Evolutionary conservation across 352 stramenopile genomes (phyloP), one percentile per base, ranked within the genome.

Genomic region (Globisporangium paddicum): DNA sequence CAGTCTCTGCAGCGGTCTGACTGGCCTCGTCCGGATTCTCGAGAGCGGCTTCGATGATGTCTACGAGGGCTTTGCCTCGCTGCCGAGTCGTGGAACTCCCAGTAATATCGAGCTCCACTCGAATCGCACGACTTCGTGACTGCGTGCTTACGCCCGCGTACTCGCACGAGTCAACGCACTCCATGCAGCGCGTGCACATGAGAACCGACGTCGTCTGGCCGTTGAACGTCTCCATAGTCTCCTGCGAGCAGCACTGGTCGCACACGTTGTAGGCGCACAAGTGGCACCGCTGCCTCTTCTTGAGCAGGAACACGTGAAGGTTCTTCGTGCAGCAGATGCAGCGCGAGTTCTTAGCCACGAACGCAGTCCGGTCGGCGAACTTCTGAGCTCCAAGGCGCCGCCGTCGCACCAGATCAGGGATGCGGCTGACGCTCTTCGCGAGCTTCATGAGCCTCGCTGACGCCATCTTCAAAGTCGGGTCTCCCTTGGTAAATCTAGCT

Each of bases 251-350:
- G 51, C 75, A 85, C 23, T 62, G 50, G 3, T 67, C 69, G 51
- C 75, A 85, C 10, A 82, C 72, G 32, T 70, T 70, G 66, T 82
- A 80, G 14, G 63, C 68, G 35, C 75, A 85, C 6, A 85, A 58
- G 16, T 79, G 63, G 21, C 75, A 84, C 6, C 69, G 73, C 13
- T 62, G 53, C 45, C 70, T 64, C 47, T 76, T 56, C 0, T 62
- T 48, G 48, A 63, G 35, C 11, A 40, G 35, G 35, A 40, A 67
- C 23, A 83, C 35, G 18, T 63, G 64, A 26, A 85, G 53, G 0
- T 63, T 63, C 49, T 77, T 79, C 1, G 75, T 82, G 46, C 75
- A 85, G 52, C 70, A 71, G 30, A 75, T 74, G 38, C 75, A 85
- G 35, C 61, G 58, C 14, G 62, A 55, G 41, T 81, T 84, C 41